Percentiles rank a stretch among this genome's conserved stretches.
These are phyloP conservation scores for Nicotiana paniculata DNA, from an alignment of 257 asterid genomes.

Conservation along the genomic window DNA sequence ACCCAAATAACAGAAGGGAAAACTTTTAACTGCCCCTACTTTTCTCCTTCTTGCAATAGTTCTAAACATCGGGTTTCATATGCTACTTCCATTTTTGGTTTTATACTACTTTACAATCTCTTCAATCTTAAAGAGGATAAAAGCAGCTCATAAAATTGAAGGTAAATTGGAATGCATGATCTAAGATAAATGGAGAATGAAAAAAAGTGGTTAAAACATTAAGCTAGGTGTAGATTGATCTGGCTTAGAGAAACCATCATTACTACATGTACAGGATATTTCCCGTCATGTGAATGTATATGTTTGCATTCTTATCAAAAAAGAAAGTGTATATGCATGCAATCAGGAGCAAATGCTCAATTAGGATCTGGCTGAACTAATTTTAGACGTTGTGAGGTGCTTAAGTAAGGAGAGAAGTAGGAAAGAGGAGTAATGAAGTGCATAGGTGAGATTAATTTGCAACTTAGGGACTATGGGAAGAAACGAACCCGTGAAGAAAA, in stretches of 20 bases:
- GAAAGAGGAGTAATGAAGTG: background rate
- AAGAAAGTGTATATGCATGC: background rate
- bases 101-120: background rate
- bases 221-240: background rate
- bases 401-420: background rate
- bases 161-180: background rate
- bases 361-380: background rate
- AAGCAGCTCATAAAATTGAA: background rate
- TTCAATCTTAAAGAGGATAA: background rate
- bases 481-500: background rate
- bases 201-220: background rate
- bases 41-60: background rate
- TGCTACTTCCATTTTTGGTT: background rate
- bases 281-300: background rate
- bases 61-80: background rate
- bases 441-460: background rate
- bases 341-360: constrained; percentile 1
- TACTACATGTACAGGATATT: background rate
- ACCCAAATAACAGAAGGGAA: background rate
- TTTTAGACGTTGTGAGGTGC: background rate
- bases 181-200: background rate
- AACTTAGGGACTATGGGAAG: background rate
- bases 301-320: background rate
- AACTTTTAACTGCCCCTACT: background rate
- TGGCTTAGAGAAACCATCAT: background rate